Conservation (phyloP, 805 yeast genomes). For the Metschnikowia shivogae region DNA sequence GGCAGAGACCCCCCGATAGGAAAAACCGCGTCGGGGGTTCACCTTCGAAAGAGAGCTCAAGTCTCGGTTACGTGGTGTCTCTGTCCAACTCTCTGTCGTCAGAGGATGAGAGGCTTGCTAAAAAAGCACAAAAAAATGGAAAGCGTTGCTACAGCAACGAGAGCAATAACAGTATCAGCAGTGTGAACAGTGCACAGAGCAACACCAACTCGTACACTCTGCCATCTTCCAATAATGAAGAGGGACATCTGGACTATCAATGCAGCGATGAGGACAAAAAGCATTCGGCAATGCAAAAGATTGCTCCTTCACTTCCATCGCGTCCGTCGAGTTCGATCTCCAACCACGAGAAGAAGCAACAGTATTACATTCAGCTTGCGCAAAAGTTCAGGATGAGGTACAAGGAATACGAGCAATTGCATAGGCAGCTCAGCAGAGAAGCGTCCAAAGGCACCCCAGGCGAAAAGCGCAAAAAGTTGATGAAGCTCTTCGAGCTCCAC, state of each 20-base stretch:
- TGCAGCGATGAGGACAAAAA: slow-evolving; percentile 15
- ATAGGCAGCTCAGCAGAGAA: slow-evolving; percentile 11
- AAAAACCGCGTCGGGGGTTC: slow-evolving; percentile 12
- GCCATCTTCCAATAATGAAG: slow-evolving; percentile 35
- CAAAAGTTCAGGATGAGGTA: slow-evolving; percentile 15
- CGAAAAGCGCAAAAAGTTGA: slow-evolving; percentile 23
- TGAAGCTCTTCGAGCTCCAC: slow-evolving; percentile 47
- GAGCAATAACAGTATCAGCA: slow-evolving; percentile 13
- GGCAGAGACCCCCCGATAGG: slow-evolving; percentile 4
- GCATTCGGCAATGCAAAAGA: slow-evolving; percentile 3
- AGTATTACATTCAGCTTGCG: slow-evolving; percentile 18
- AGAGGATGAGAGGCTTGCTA: slow-evolving; percentile 20
- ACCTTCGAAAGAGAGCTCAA: slow-evolving; percentile 12
- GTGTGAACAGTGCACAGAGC: slow-evolving; percentile 10
- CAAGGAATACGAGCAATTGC: slow-evolving; percentile 16
- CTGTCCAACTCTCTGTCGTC: slow-evolving; percentile 21
- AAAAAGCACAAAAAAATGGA: slow-evolving; percentile 13
- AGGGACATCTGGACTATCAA: slow-evolving; percentile 12
- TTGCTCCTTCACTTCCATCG: slow-evolving; percentile 9
- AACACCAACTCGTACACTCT: slow-evolving; percentile 25
- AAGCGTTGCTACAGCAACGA: slow-evolving; percentile 14
- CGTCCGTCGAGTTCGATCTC: slow-evolving; percentile 15
- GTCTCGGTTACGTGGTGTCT: slow-evolving; percentile 8
- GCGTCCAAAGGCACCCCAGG: slow-evolving; percentile 7
- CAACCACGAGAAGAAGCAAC: slow-evolving; percentile 18